Evolutionary conservation across 2,329 filamentous ascomycete species (phyloP), one percentile per base, ranked within the genome.

Genomic region (Fusarium goolgardi): DNA sequence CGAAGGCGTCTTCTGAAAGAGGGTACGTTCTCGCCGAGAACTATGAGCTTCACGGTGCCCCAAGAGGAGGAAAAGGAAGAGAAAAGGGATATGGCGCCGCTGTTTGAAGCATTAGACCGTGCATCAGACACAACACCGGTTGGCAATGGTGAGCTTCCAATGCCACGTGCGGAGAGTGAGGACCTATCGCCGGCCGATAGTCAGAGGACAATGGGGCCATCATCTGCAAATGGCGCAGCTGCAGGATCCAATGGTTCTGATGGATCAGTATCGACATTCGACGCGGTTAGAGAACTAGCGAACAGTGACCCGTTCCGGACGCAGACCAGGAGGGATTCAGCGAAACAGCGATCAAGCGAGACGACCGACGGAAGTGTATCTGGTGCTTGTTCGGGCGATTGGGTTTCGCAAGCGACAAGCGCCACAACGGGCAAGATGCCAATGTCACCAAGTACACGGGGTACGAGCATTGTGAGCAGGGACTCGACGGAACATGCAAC

Each of bases 351-450:
- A 25, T 84, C 82, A 55, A 90, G 87, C 74, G 87, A 89, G 72
- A 86, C 86, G 5, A 90, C 88, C 1, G 87, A 90, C 56, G 85
- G 84, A 44, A 87, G 87, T 75, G 82, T 80, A 43, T 86, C 86
- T 10, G 83, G 81, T 3, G 84, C 83, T 1, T 82, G 80, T 47
- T 81, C 83, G 1, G 86, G 84, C 12, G 88, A 90, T 70, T 89
- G 87, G 86, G 84, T 85, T 4, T 88, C 86, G 6, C 87, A 89
- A 69, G 86, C 84, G 6, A 90, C 87, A 16, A 89, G 86, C 70
- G 87, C 86, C 11, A 88, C 87, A 3, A 89, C 87, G 2, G 84
- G 86, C 50, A 89, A 88, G 77, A 85, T 88, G 84, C 86, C 88
- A 5, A 78, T 89, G 35, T 90, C 88, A 25, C 88, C 88, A 4